phyloP scores from a whole-genome alignment of 192 early-diverging fungal species.

The Gryganskiella cystojenkinii region DNA sequence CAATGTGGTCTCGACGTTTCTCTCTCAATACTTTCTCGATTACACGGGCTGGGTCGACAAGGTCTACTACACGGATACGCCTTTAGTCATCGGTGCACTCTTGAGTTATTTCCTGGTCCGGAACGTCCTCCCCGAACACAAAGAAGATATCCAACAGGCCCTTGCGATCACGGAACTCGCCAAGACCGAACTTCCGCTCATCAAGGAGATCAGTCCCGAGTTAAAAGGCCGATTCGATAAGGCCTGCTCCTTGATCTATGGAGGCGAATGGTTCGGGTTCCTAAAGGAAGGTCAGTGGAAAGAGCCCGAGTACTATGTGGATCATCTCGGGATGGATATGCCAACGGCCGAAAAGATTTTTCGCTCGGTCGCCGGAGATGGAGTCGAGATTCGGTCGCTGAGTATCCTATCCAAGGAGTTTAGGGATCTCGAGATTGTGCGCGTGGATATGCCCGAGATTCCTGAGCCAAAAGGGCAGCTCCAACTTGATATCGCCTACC shows the following conservation, averaged over 20 bases:
- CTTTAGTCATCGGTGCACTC: conserved; percentile 56
- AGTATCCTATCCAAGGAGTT: conserved; percentile 7
- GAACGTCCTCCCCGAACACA: conserved; percentile 63
- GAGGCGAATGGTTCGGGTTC: conserved; percentile 52
- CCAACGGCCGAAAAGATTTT: conserved; percentile 20
- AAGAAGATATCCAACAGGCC: conserved; percentile 58
- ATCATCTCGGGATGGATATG: conserved; percentile 39
- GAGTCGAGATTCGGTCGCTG: conserved; percentile 2
- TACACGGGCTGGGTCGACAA: conserved; percentile 57
- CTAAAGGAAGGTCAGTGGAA: conserved; percentile 41
- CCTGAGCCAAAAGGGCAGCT: neutral
- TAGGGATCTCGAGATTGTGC: conserved; percentile 33
- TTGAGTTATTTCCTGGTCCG: conserved; percentile 60
- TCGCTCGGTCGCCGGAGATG: conserved; percentile 14
- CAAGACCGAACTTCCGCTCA: conserved; percentile 58
- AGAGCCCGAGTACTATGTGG: neutral
- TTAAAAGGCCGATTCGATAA: conserved; percentile 63
- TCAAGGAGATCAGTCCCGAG: conserved; percentile 51
- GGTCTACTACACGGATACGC: conserved; percentile 56
- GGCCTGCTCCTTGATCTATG: conserved; percentile 62
- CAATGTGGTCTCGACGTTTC: conserved; percentile 59
- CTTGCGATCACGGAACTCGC: conserved; percentile 54
- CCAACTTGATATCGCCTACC: neutral
- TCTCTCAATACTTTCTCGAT: conserved; percentile 61
- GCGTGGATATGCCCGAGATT: conserved; percentile 6